Evolutionary conservation across 2,329 filamentous ascomycete genomes (phyloP).

Genomic region (Penicillium sp.): DNA sequence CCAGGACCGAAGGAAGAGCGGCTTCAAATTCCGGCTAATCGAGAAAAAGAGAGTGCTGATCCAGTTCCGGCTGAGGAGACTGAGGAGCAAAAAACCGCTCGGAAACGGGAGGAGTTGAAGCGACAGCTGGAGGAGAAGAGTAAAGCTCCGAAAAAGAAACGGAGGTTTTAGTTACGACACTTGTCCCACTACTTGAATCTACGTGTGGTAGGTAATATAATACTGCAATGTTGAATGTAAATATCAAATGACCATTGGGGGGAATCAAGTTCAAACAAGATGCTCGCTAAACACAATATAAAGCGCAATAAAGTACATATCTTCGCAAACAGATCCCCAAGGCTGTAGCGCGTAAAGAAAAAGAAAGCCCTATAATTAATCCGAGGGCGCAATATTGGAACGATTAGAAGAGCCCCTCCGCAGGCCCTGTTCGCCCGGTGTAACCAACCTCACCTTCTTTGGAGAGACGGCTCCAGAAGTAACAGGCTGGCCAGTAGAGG

Average conservation of each 20-base stretch:
- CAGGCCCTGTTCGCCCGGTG: slow-evolving; percentile 43
- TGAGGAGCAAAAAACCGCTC: slow-evolving; percentile 54
- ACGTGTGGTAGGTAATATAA: not conserved
- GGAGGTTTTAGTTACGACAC: slow-evolving; percentile 48
- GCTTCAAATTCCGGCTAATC: not conserved
- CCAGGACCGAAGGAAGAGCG: not conserved
- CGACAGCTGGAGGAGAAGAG: slow-evolving; percentile 52
- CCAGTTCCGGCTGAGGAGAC: slow-evolving; percentile 28
- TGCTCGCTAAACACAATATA: not conserved
- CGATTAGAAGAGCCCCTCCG: slow-evolving; percentile 24
- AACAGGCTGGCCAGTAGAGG: slow-evolving; percentile 23
- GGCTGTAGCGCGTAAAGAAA: not conserved
- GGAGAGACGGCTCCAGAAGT: slow-evolving; percentile 40
- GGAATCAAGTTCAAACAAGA: slow-evolving; percentile 4
- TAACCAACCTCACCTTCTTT: slow-evolving; percentile 47
- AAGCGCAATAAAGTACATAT: not conserved
- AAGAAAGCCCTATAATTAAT: not conserved
- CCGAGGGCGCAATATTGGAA: slow-evolving; percentile 14
- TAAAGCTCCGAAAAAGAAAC: slow-evolving; percentile 58
- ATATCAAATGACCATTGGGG: slow-evolving; percentile 3
- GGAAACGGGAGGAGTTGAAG: slow-evolving; percentile 58
- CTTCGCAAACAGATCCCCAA: not conserved
- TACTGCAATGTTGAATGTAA: not conserved
- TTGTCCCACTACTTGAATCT: not conserved
- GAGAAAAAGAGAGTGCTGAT: not conserved